Evolutionary conservation across 2,329 filamentous ascomycete genomes (phyloP), one percentile per base, ranked within the genome.

Genomic region (Aureobasidium sp.): DNA sequence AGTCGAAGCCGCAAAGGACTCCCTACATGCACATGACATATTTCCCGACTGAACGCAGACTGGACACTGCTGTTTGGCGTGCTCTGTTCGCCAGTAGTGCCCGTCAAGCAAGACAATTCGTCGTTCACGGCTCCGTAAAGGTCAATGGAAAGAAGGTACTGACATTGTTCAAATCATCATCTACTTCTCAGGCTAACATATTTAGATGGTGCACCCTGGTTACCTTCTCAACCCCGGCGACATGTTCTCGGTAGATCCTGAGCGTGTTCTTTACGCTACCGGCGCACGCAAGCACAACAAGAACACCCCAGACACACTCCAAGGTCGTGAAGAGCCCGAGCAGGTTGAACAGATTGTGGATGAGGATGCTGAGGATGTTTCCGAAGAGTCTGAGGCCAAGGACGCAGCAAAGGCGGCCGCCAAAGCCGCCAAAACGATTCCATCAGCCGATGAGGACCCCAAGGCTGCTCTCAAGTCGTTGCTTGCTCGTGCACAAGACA

Each of bases 11-110:
- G 37, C 72, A 73, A n/a, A 80, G 80, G 71, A 95, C 89, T 36
- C 94, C 94, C 7, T 97, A 96, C 72, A 95, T 96, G 87, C 87
- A 93, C 72, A 97, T 97, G 93, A 87, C 89, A 3, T 99, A 90
- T 78, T 90, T 90, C 63, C 94, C 94, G 6, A 79, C 95, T 71
- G 94, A 99, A 78, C 83, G 94, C 73, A 84, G 94, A 69, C 77
- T 99, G 64, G 94, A 99, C 72, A 91, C 91, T 21, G 92, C 94
- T 68, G 86, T 99, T 65, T 97, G 95, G 80, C 83, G 94, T 55
- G 88, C 94, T 41, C 76, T 99, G 74, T 99, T 99, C 75, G 92
- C 94, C 45, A 96, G 91, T 75, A 97, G 91, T 75, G 85, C 90
- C 39, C 83, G 92, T 67, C 94, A 99, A 76, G 95, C 95, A 16